These are phyloP conservation scores for Potentilla sterilis DNA, from an alignment of 306 rosid genomes.

Conservation along the genomic window DNA sequence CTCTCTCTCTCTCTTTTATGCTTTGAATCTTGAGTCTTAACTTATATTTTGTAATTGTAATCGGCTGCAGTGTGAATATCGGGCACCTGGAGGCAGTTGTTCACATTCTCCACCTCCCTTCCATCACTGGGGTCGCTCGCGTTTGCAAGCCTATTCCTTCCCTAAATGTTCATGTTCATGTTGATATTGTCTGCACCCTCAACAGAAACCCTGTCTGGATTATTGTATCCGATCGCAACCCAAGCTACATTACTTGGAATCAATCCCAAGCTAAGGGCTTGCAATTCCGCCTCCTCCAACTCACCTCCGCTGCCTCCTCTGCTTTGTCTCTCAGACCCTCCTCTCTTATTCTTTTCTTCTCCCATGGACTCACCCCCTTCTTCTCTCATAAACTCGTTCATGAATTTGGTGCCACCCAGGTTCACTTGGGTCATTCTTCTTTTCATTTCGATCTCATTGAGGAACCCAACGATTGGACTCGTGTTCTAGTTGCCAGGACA, in stretches of 20 bases:
- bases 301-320: constrained; percentile 54
- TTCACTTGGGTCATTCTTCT: constrained; percentile 44
- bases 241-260: constrained; percentile 67
- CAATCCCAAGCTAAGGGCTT: constrained; percentile 49
- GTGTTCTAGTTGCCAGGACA: constrained; percentile 47
- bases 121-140: constrained; percentile 73
- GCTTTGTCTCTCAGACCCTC: constrained; percentile 64
- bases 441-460: constrained; percentile 35
- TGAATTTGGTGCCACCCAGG: constrained; percentile 58
- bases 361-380: constrained; percentile 47
- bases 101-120: constrained; percentile 79
- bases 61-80: constrained; percentile 57
- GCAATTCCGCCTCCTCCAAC: constrained; percentile 53
- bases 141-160: constrained; percentile 74
- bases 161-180: constrained; percentile 59
- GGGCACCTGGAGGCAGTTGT: constrained; percentile 88
- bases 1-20: no score
- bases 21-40: no score
- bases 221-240: constrained; percentile 79
- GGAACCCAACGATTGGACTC: constrained; percentile 65
- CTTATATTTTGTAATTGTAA: no score
- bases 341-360: constrained; percentile 74
- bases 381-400: constrained; percentile 42
- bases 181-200: constrained; percentile 67
- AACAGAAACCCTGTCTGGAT: constrained; percentile 81